Evolutionary conservation across 345 rosid genomes (phyloP), one percentile per base, ranked within the genome.

Genomic region (Salix arbutifolia): DNA sequence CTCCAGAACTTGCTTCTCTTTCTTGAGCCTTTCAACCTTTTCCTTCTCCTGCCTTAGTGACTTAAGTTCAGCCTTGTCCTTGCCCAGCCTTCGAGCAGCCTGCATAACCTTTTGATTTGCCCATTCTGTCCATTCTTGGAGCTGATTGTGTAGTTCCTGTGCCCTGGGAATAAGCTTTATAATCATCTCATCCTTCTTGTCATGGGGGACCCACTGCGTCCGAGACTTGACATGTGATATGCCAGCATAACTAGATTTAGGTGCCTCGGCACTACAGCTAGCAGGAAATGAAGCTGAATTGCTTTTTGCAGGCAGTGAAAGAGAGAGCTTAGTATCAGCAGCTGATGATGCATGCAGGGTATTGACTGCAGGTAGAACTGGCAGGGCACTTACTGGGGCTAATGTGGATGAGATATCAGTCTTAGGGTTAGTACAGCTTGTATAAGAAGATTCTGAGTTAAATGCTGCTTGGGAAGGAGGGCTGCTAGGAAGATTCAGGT

Each of bases 41-140:
- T 93, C 93, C 83, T 89, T 93, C 82, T 90, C 97, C 84, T 88
- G 93, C 88, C 91, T 89, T 74, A 95, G 87, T 25, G 89, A 84
- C 84, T 90, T 93, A 71, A 95, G 94, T 74, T 93, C 97, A 48
- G 87, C 88, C 79, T 91, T 90, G 82, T 95, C 99, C 80, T 89
- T 90, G 67, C 89, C 73, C 75, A 95, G 88, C 88, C 97, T 87
- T 73, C 88, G 88, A 73, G 97, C 90, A 70, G 97, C 99, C 85
- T 95, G 97, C 92, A 90, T 95, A 61, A 95, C 97, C 87, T 95
- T 95, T 87, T 93, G 91, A 81, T 93, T 91, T 46, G 96, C 93
- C 99, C 99, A 95, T 26, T 95, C 94, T 18, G 92, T 91, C 97
- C 99, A 95, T 78, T 87, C 93, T 78, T 93, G 95, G 38, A 93